Evolutionary conservation across 306 rosid genomes (phyloP), one percentile per base, ranked within the genome.

Genomic region (Hylodesmum podocarpum): DNA sequence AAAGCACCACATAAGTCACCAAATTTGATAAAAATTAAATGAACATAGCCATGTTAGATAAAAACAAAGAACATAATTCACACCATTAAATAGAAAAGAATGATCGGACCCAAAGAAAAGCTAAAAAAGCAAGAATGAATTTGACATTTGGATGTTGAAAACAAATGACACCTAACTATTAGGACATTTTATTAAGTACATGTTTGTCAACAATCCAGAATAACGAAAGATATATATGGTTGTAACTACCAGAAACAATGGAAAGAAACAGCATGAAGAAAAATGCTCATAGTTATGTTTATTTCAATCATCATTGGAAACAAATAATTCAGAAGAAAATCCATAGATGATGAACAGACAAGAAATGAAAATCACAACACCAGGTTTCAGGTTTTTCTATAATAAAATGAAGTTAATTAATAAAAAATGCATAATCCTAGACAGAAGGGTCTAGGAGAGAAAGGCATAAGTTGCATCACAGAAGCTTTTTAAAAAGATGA

Each of bases 21-120:
- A 64, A 58, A 64, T 75, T 75, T 68, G 51, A 81, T 62, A 65
- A 75, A 66, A 78, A 46, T 59, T 59, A 78, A 70, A 71, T 57
- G 10, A 77, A 39, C 70, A 72, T 8, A 50, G 37, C 5, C 13
- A 27, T 34, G 8, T 41, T 15, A 41, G 15, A 67, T 12, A 57
- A 24, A 57, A 36, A 8, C 70, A 22, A 18, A 74, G 12, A 63
- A 66, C 66, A 81, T 5, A 39, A 50, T 11, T 33, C 73, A 67
- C 64, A 70, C 15, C 49, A 54, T 2, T 27, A n/a, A 39, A 70
- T 66, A 74, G 16, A 58, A 55, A 61, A 51, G 41, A 27, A 72
- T 62, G 50, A 28, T 14, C 40, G 28, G 5, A 19, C 39, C 29
- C 50, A 15, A 49, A 11, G 67, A 46, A 70, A 51, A 29, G 59